Base-by-base conservation (phyloP, 768 basidiomycete genomes). In the Tricholoma furcatifolium region DNA sequence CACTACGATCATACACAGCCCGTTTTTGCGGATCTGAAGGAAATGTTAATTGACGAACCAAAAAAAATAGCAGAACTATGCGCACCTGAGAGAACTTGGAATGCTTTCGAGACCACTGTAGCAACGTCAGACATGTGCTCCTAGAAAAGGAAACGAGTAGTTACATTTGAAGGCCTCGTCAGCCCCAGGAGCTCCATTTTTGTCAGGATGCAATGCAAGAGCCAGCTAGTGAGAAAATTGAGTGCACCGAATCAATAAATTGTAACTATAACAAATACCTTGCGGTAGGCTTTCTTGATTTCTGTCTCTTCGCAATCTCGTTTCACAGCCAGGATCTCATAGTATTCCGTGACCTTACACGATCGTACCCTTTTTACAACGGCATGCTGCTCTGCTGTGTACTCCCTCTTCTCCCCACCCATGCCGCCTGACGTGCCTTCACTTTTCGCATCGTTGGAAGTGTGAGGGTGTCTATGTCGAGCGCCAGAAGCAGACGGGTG, bases 131-230 rank as follows among this genome's bases (percentile, higher is more conserved):
- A 30, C 47, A 14, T 43, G 50, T 17, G 42, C 27, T 38, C 40
- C 43, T 36, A 24, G 36, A 24, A 17, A 32, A 50, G 38, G 32
- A 41, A 48, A 32, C 17, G 36, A 38, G 36, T 45, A 79, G 87
- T 49, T 63, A 98, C 96, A 77, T 76, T 98, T 98, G 74, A 98
- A 98, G 2, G 96, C 96, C 67, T 98, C 96, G 55, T 98, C 96
- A 14, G 96, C 96, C 36, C 93, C 91, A n/a, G 96, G 95, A 17
- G 96, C 96, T 6, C 93, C 93, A 62, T 96, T 97, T 75, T 88
- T 95, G 67, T 95, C 92, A 3, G 92, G 92, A 70, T 95, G 92
- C 43, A 94, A 70, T 47, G 90, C 89, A 53, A 97, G 75, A 35
- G 94, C 94, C 55, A 96, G 78, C 91, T 94, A 59, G 14, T 17